Conservation (phyloP, 169 alveolate species). For the Eimeria sp. region DNA sequence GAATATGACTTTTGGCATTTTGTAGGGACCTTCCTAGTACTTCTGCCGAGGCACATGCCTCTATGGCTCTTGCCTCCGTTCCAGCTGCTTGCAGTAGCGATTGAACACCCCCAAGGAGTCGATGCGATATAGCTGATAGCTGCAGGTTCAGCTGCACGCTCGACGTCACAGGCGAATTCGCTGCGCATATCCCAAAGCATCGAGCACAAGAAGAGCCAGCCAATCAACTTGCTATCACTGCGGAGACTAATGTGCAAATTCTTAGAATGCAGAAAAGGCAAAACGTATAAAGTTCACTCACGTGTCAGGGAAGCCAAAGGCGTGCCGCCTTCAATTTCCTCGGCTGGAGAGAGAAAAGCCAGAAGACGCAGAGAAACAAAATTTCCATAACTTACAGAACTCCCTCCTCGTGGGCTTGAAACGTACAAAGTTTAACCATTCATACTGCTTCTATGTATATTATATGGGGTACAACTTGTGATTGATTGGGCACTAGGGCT, state of each 20-base stretch:
- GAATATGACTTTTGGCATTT: background rate
- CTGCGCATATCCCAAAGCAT: background rate
- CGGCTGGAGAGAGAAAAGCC: background rate
- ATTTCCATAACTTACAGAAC: background rate
- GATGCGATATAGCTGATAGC: conserved; percentile 24
- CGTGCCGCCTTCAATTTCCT: conserved; percentile 44
- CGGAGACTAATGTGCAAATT: background rate
- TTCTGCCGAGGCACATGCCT: conserved; percentile 62
- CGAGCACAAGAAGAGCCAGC: background rate
- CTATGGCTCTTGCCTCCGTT: conserved; percentile 25
- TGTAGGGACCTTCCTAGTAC: conserved; percentile 62
- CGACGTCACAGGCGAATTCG: conserved; percentile 26
- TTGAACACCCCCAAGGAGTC: conserved; percentile 11
- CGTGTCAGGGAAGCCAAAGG: conserved; percentile 50
- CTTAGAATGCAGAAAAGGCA: background rate
- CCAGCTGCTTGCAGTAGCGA: conserved; percentile 33
- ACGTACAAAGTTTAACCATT: background rate
- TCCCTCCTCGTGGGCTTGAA: background rate
- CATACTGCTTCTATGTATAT: too few species aligned
- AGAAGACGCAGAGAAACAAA: background rate
- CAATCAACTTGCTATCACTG: background rate
- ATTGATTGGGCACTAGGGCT: background rate
- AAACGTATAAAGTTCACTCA: background rate
- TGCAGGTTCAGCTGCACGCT: conserved; percentile 59
- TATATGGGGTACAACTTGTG: background rate